Base-by-base conservation (phyloP, 2,329 filamentous ascomycete genomes). In the Xylaria sp. region DNA sequence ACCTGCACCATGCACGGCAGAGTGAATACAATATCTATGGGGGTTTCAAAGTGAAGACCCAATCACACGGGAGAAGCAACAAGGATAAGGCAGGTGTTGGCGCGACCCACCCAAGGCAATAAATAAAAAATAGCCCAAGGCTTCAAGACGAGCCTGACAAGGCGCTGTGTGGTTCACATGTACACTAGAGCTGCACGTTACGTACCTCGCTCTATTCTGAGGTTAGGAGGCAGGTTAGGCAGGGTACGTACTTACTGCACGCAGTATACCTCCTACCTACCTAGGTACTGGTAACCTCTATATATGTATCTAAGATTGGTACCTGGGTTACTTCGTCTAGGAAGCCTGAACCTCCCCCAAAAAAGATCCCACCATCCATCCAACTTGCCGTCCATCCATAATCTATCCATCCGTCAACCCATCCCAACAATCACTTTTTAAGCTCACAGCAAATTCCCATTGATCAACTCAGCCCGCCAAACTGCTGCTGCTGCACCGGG, bases 131-230 rank as follows among this genome's bases (percentile, higher is more conserved):
- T 57, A 57, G 43, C 32, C 34, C 45, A 57, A 62, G 60, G 59
- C 59, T 62, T 53, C 59, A 25, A 63, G 61, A 43, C 41, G 61
- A 63, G 61, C 61, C 61, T 63, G 61, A 63, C 61, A 20, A 62
- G 60, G 48, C 48, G 39, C 57, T 61, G 48, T 62, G n/a, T 15
- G 56, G 43, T 62, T 36, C 50, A 12, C 28, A 43, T 45, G 55
- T 30, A 39, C 18, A 58, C 23, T 48, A 32, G 23, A 62, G 25
- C 46, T 62, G 48, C 18, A 34, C 20, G 20, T 23, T 36, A 55
- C 30, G 30, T 55, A 55, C 30, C 15, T 34, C 8, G 6, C 45
- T 28, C 13, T 28, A 7, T 48, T 48, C 23, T 15, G 28, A n/a
- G n/a, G n/a, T n/a, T n/a, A n/a, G n/a, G n/a, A n/a, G n/a, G n/a